Evolutionary conservation across 2,329 filamentous ascomycete species (phyloP).

Genomic region (Xylaria hypoxylon): DNA sequence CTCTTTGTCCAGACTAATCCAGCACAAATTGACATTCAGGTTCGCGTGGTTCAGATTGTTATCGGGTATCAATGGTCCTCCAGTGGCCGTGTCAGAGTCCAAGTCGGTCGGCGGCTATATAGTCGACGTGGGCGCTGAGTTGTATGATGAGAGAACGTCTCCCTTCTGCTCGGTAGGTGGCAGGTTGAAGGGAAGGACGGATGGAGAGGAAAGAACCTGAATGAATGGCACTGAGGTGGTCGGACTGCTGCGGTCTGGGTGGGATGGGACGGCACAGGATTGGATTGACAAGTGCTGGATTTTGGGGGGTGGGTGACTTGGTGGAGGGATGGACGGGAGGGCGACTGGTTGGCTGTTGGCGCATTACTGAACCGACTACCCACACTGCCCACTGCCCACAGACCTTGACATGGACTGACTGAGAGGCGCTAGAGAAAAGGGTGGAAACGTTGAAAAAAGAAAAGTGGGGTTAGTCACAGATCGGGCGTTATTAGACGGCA

Average conservation of each 20-base stretch:
- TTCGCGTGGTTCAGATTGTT: conserved; percentile 23
- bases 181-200: conserved; percentile 27
- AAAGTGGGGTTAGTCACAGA: conserved; percentile 33
- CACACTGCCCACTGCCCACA: conserved; percentile 25
- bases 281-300: conserved; percentile 33
- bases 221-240: conserved; percentile 28
- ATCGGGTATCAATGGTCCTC: conserved; percentile 32
- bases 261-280: conserved; percentile 36
- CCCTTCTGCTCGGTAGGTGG: conserved; percentile 30
- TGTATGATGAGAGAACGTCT: conserved; percentile 19
- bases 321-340: conserved; percentile 33
- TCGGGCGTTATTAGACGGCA: conserved; percentile 32
- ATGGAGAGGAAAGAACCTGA: conserved; percentile 30
- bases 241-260: conserved; percentile 34
- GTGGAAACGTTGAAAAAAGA: conserved; percentile 35
- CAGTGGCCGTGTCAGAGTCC: conserved; percentile 20
- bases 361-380: conserved; percentile 26
- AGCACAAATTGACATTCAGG: conserved; percentile 32
- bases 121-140: conserved; percentile 13
- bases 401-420: conserved; percentile 26
- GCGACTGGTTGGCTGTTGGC: conserved; percentile 35
- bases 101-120: conserved; percentile 24
- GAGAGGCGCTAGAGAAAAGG: conserved; percentile 27
- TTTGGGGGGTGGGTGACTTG: conserved; percentile 33
- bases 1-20: conserved; percentile 36